A percentile compares a stretch with the other conserved stretches of the same genome.
Evolutionary conservation across 805 yeast genomes (phyloP).

Genomic region (Metschnikowia noctiluminum): DNA sequence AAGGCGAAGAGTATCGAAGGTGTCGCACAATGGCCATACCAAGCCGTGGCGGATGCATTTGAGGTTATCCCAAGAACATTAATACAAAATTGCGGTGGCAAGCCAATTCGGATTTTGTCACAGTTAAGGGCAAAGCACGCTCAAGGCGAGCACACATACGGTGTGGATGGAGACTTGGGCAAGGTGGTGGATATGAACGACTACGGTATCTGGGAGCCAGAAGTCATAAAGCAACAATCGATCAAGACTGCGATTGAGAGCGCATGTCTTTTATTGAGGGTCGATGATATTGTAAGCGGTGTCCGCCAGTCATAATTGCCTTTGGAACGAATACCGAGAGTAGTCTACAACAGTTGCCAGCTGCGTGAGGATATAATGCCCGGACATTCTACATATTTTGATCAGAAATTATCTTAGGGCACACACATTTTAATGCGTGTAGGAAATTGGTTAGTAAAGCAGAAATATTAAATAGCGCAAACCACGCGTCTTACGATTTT

Average conservation of each 20-base stretch:
- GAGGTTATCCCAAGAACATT: conserved; percentile 98
- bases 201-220: conserved; percentile 99
- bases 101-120: conserved; percentile 84
- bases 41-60: conserved; percentile 97
- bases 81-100: conserved; percentile 97
- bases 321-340: neutral
- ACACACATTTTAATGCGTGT: too few relatives aligned
- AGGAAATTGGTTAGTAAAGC: too few relatives aligned
- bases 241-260: conserved; percentile 97
- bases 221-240: conserved; percentile 94
- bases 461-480: too few relatives aligned
- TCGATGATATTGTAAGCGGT: conserved; percentile 97
- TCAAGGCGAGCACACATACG: conserved; percentile 77
- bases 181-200: conserved; percentile 92
- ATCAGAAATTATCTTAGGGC: too few relatives aligned
- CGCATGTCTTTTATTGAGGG: conserved; percentile 91
- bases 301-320: conserved; percentile 51
- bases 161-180: conserved; percentile 94
- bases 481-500: too few relatives aligned
- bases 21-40: conserved; percentile 97
- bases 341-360: too few relatives aligned
- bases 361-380: too few relatives aligned
- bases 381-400: too few relatives aligned
- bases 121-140: conserved; percentile 96
- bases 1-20: conserved; percentile 92